Conservation (phyloP, 2,329 filamentous ascomycete species). For the Zymoseptoria ardabiliae region DNA sequence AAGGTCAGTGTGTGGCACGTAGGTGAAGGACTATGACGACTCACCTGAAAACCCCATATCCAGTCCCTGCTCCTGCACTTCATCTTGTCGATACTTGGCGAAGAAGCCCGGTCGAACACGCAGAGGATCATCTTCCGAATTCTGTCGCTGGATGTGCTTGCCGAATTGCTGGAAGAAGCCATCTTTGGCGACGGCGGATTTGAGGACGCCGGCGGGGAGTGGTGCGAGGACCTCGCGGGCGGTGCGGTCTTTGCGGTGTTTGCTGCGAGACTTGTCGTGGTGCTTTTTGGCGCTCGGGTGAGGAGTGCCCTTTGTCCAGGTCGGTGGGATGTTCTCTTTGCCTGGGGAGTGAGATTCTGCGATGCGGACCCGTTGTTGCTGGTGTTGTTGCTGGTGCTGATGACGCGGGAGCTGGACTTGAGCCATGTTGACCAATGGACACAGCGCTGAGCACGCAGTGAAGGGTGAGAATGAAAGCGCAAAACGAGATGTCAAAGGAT, state of each 20-base stretch:
- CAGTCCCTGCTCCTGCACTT: neutral
- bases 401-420: conserved; percentile 1
- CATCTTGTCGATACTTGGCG: neutral
- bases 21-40: neutral
- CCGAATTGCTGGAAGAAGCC: conserved; percentile 5
- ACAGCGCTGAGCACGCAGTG: neutral
- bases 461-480: no score
- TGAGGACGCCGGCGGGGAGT: conserved; percentile 6
- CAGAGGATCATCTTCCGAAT: neutral
- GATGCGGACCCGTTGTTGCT: neutral
- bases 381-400: neutral
- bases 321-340: conserved; percentile 11
- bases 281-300: conserved; percentile 9
- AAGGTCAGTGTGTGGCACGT: neutral
- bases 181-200: conserved; percentile 1
- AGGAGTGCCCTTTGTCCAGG: conserved; percentile 8
- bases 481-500: neutral
- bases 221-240: conserved; percentile 5
- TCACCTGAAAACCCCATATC: conserved; percentile 5
- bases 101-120: conserved; percentile 4
- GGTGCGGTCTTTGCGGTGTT: neutral
- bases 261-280: conserved; percentile 9
- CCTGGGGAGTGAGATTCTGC: neutral
- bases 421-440: neutral
- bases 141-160: neutral